Conservation (phyloP, 176 grass and related monocot genomes). For the Elymus sibiricus region DNA sequence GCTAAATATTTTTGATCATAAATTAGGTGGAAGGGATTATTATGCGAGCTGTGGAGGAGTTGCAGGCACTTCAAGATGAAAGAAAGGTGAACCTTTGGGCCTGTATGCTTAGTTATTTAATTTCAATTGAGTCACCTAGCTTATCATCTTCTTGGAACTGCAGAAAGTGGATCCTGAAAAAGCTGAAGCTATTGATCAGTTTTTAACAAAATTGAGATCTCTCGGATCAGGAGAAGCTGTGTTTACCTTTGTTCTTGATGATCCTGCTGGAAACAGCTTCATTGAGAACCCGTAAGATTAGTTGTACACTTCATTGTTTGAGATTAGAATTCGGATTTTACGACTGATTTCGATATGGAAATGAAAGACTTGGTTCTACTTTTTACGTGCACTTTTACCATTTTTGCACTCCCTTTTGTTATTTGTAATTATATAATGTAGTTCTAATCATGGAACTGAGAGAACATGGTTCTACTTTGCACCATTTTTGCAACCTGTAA, state of each 20-base stretch:
- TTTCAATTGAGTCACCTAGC: background rate
- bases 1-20: background rate
- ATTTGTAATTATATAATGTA: too few species aligned
- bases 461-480: too few species aligned
- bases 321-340: background rate
- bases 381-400: background rate
- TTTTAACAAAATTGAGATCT: conserved; percentile 75
- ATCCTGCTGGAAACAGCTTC: conserved; percentile 93
- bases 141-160: conserved; percentile 10
- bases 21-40: conserved; percentile 87
- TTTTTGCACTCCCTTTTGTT: too few species aligned
- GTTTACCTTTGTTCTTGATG: conserved; percentile 91
- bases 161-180: conserved; percentile 93
- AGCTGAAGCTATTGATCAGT: conserved; percentile 83
- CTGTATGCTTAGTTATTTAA: conserved; percentile 3
- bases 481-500: background rate
- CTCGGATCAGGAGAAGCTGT: conserved; percentile 61
- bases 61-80: conserved; percentile 83
- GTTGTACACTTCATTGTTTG: background rate
- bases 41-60: conserved; percentile 65
- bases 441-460: too few species aligned
- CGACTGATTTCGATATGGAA: background rate
- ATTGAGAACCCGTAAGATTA: conserved; percentile 84
- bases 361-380: background rate
- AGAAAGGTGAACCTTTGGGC: conserved; percentile 60